Evolutionary conservation across 2,329 filamentous ascomycete species (phyloP), one percentile per base, ranked within the genome.

Genomic region (Verticillium albo-atrum): DNA sequence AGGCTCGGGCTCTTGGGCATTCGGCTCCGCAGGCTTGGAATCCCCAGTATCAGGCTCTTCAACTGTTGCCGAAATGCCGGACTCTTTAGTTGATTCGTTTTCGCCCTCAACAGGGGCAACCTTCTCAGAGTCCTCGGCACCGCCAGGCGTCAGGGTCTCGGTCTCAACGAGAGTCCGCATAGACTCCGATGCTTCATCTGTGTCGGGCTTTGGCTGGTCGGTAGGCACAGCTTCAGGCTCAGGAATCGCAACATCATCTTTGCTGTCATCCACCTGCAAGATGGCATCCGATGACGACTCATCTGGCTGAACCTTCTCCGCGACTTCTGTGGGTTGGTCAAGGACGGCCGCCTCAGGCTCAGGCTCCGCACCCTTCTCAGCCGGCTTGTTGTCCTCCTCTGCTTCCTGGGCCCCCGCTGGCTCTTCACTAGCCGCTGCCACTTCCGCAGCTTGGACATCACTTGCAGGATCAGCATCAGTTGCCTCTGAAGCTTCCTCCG

Each of bases 31-130:
- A 27, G 42, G 23, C 2, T 32, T 26, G 50, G 47, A 6, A 30
- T 62, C 63, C 12, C 54, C 57, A 23, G 42, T 23, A 27, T 57
- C 51, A 12, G 62, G 15, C n/a, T 23, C 42, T 9, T 54, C 25
- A n/a, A 20, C 20, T 7, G 20, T 23, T 23, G 20, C 20, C 25
- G 23, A n/a, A 12, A 10, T 7, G 5, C 25, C 42, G n/a, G 7
- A 3, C 10, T 23, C 10, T 23, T 50, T 50, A 20, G 9, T 50
- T 4, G 10, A 3, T 23, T 50, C 42, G 42, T n/a, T 12, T 23
- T 26, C 42, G 20, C 7, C 42, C 2, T 23, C 42, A 10, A 3
- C 12, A 20, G 42, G 10, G 10, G 20, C 9, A 12, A 7, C 3
- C 4, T 23, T 23, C 14, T 50, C 20, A 50, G 42, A 25, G 7